Evolutionary conservation across 495 filamentous ascomycete genomes (phyloP).

Genomic region (Elaphomyces granulatus): DNA sequence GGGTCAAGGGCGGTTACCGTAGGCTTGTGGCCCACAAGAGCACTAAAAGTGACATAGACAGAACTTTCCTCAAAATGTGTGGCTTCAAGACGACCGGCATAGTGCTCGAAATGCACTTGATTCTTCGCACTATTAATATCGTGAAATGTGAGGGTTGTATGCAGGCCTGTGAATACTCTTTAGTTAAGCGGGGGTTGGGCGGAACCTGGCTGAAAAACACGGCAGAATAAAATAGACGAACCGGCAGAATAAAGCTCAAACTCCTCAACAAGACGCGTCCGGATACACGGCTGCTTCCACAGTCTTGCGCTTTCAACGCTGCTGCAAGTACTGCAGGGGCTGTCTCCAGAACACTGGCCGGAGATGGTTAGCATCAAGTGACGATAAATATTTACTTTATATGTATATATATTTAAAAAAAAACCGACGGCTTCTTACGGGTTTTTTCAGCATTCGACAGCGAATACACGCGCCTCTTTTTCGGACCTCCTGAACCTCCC

Average conservation of each 20-base stretch:
- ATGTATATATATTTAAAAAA: background rate
- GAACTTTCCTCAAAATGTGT: conserved; percentile 49
- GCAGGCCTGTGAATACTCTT: conserved; percentile 33
- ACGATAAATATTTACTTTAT: conserved; percentile 8
- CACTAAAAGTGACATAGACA: conserved; percentile 36
- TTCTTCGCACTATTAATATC: conserved; percentile 46
- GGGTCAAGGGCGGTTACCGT: conserved; percentile 37
- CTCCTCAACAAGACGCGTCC: conserved; percentile 59
- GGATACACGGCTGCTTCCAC: conserved; percentile 68
- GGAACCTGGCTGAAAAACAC: no score
- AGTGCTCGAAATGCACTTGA: conserved; percentile 39
- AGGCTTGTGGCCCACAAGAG: conserved; percentile 31
- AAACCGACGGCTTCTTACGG: conserved; percentile 23
- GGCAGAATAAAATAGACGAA: no score
- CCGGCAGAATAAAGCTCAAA: conserved; percentile 58
- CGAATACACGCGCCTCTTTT: conserved; percentile 74
- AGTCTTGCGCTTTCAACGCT: conserved; percentile 64
- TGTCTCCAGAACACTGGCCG: conserved; percentile 59
- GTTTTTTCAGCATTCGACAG: conserved; percentile 77
- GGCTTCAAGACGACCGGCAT: conserved; percentile 49
- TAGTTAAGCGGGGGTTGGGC: no score
- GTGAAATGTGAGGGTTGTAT: conserved; percentile 52
- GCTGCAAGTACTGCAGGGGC: conserved; percentile 67
- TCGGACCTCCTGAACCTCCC: conserved; percentile 68
- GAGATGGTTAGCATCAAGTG: no score